Conservation (phyloP, 345 rosid genomes). For the Ailanthus altissimus region DNA sequence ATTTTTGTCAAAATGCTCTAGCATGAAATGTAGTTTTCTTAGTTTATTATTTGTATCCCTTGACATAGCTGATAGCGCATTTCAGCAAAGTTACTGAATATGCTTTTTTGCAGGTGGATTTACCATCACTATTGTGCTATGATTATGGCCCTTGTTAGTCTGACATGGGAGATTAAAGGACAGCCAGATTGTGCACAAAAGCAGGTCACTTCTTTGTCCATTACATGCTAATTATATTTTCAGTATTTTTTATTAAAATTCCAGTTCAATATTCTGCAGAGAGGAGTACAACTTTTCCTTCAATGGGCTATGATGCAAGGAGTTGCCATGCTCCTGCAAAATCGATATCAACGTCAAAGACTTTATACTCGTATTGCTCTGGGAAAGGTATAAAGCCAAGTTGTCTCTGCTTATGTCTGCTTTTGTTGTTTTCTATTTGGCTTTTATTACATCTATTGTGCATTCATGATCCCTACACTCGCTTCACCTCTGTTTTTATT, state of each 20-base stretch:
- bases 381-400: conserved; percentile 67
- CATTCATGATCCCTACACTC: not conserved
- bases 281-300: conserved; percentile 96
- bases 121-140: conserved; percentile 97
- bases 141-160: conserved; percentile 97
- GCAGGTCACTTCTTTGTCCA: conserved; percentile 59
- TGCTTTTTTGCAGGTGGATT: conserved; percentile 82
- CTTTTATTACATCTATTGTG: conserved; percentile 7
- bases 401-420: conserved; percentile 11
- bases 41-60: conserved; percentile 10
- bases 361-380: conserved; percentile 97
- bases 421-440: conserved; percentile 15
- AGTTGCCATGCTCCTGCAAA: conserved; percentile 97
- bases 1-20: not conserved
- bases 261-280: conserved; percentile 48
- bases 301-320: conserved; percentile 99
- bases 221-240: conserved; percentile 16
- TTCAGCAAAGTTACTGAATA: conserved; percentile 18
- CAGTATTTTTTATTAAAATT: conserved; percentile 14
- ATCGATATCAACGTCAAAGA: conserved; percentile 98
- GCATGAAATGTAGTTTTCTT: not conserved
- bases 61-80: not conserved
- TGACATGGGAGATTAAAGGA: conserved; percentile 99
- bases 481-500: not conserved
- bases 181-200: conserved; percentile 91